Base-by-base conservation (phyloP, 139 green algal genomes). In the Tetradesmus obliquus region DNA sequence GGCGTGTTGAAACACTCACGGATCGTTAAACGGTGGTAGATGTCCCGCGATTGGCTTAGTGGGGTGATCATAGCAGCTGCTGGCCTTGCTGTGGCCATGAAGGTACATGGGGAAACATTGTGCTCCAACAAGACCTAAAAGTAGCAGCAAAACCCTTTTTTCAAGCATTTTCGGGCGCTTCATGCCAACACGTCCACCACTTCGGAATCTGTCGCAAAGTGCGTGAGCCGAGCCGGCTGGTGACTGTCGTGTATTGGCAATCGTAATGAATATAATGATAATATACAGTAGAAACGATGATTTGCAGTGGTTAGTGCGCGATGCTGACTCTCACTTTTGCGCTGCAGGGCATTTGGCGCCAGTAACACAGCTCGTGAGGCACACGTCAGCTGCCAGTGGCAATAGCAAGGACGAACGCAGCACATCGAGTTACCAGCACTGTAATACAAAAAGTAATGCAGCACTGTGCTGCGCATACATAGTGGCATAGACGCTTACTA, bases 31-130 rank as follows among this genome's bases (percentile, higher is more conserved):
- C 3, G 83, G 83, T 5, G 22, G 5, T 13, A 55, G 9, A 57
- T 88, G 83, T 19, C 22, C 22, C 10, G 8, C 55, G 15, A 79
- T 15, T 12, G 83, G 20, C 51, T 24, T 79, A 13, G 22, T 79
- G 5, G 83, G 83, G 58, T 88, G 83, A 20, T 88, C 83, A 3
- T 55, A 57, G 83, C 83, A 88, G 8, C 57, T 79, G 55, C 20
- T 54, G 2, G 83, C 83, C 5, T 79, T 71, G 8, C 32, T 79
- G 57, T 51, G 79, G 7, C 17, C 45, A 10, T 84, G 45, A 9
- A 84, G 24, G 24, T 82, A 82, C 24, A 53, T 82, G n/a, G 74
- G 74, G 51, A 84, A 84, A 20, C 79, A 84, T 84, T 55, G 32
- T 57, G 79, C 79, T 55, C 79, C 32, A 3, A 20, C n/a, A 4